A percentile compares a stretch with the other conserved stretches of the same genome.
phyloP scores from a whole-genome alignment of 2,329 filamentous ascomycete species.

The Pseudohalonectria lignicola region DNA sequence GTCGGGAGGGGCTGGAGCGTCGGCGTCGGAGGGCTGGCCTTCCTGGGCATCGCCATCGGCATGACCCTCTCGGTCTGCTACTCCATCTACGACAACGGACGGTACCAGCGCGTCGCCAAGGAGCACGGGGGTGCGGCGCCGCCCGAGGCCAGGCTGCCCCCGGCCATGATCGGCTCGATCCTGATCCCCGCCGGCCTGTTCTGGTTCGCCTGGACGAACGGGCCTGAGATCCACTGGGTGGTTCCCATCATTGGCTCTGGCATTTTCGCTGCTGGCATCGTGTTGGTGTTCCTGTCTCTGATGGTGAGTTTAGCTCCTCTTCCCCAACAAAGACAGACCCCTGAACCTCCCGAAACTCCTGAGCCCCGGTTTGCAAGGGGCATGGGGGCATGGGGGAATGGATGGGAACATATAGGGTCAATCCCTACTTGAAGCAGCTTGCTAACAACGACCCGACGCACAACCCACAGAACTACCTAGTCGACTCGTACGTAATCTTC shows the following conservation, averaged over 20 bases:
- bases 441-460: no score
- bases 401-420: no score
- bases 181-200: slow-evolving; percentile 54
- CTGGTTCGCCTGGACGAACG: slow-evolving; percentile 60
- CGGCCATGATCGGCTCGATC: slow-evolving; percentile 50
- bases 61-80: slow-evolving; percentile 48
- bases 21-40: slow-evolving; percentile 65
- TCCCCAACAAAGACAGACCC: not conserved
- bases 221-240: slow-evolving; percentile 22
- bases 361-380: no score
- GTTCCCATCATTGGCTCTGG: slow-evolving; percentile 23
- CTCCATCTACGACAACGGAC: slow-evolving; percentile 41
- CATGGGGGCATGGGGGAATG: no score
- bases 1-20: slow-evolving; percentile 66
- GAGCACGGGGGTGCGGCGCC: slow-evolving; percentile 40
- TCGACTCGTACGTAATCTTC: slow-evolving; percentile 64
- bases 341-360: no score
- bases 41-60: slow-evolving; percentile 60
- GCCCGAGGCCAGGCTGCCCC: slow-evolving; percentile 54
- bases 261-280: slow-evolving; percentile 32
- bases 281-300: slow-evolving; percentile 55
- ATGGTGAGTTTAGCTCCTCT: slow-evolving; percentile 18
- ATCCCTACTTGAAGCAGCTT: not conserved
- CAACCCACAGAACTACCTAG: slow-evolving; percentile 42
- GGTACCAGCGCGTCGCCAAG: slow-evolving; percentile 34